These are phyloP conservation scores for Aureobasidium namibiae DNA, from an alignment of 2,329 filamentous ascomycete species.

Conservation along the genomic window DNA sequence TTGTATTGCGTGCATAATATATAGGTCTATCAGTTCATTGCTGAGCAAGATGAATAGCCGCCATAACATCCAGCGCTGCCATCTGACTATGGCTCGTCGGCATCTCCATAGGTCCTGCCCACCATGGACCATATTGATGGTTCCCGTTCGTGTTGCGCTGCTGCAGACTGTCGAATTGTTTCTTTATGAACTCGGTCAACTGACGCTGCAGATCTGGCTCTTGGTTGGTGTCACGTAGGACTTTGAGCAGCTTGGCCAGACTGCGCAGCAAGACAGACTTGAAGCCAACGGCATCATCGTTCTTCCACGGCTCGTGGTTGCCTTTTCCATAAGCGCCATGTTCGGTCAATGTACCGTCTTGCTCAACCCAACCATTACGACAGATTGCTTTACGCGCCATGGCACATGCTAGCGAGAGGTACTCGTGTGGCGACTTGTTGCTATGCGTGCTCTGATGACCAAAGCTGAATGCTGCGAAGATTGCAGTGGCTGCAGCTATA, in stretches of 20 bases:
- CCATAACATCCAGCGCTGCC: conserved; percentile 25
- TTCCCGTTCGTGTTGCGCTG: conserved; percentile 21
- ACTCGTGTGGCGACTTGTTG: conserved; percentile 15
- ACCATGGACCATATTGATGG: conserved; percentile 25
- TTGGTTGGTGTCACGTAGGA: conserved; percentile 10
- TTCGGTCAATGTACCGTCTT: conserved; percentile 20
- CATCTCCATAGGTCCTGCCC: conserved; percentile 22
- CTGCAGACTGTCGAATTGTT: conserved; percentile 19
- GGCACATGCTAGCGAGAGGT: conserved; percentile 20
- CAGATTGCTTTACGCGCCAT: conserved; percentile 20
- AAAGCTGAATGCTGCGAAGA: conserved; percentile 14
- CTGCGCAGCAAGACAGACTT: conserved; percentile 22
- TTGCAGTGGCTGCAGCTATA: conserved; percentile 19
- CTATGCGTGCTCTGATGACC: not conserved
- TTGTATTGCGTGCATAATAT: not conserved
- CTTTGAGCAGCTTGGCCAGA: conserved; percentile 19
- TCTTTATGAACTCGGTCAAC: conserved; percentile 18
- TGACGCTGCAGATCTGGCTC: conserved; percentile 10
- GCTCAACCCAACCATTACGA: conserved; percentile 21
- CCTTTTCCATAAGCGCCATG: conserved; percentile 20
- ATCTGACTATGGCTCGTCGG: conserved; percentile 23
- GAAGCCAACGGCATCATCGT: conserved; percentile 23
- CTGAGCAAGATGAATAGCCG: conserved; percentile 19
- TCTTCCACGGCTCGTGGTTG: conserved; percentile 19
- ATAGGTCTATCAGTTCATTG: not conserved